phyloP scores from a whole-genome alignment of 345 rosid species.

The Linum tenue region DNA sequence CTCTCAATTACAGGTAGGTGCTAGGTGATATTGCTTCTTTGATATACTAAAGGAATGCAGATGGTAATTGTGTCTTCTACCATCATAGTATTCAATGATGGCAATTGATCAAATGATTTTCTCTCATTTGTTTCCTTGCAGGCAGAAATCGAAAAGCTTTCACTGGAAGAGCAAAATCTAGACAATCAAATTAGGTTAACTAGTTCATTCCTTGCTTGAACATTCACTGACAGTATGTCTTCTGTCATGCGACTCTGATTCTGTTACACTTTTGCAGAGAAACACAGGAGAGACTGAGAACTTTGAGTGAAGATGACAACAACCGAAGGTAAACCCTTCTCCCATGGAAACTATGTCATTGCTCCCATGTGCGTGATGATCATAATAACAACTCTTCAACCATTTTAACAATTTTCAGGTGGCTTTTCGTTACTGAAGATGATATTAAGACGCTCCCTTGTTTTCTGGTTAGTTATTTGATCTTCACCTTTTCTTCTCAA shows the following conservation, averaged over 20 bases:
- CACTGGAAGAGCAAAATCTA: conserved; percentile 54
- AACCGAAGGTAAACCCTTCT: conserved; percentile 51
- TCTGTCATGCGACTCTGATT: conserved; percentile 26
- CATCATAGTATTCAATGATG: neutral
- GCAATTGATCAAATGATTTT: conserved; percentile 9
- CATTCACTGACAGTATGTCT: conserved; percentile 12
- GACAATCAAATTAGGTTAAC: conserved; percentile 78
- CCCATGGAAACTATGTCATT: conserved; percentile 2
- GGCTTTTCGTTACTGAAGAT: conserved; percentile 88
- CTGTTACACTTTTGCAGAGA: conserved; percentile 45
- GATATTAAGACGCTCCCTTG: conserved; percentile 75
- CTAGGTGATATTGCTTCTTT: conserved; percentile 9
- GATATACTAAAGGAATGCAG: conserved; percentile 1
- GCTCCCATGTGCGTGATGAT: neutral
- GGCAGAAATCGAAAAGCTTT: conserved; percentile 69
- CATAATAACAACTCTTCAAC: conserved; percentile 5
- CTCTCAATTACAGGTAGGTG: conserved; percentile 56
- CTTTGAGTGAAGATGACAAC: conserved; percentile 69
- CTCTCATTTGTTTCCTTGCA: conserved; percentile 26
- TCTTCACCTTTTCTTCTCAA: neutral
- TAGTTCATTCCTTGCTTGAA: conserved; percentile 18
- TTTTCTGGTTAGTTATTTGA: conserved; percentile 44
- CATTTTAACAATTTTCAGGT: conserved; percentile 41
- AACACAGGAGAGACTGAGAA: conserved; percentile 66
- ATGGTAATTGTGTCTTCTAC: neutral